These are phyloP conservation scores for Fusarium equiseti DNA, from an alignment of 2,329 filamentous ascomycete genomes.

Conservation along the genomic window DNA sequence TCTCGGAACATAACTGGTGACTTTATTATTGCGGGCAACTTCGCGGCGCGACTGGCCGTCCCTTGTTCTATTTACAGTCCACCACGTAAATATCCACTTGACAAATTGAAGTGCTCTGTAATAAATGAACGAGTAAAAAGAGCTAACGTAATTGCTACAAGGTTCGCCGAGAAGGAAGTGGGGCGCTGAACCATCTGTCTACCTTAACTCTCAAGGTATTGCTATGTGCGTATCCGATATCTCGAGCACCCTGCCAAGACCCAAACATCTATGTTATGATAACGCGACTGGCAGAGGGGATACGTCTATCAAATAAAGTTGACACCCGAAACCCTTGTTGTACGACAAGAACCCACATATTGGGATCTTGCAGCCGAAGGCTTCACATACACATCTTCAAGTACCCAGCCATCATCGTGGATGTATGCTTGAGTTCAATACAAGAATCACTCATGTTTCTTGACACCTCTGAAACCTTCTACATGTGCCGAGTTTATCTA, in stretches of 20 bases:
- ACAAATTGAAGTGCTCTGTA: neutral
- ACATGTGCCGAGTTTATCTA: neutral
- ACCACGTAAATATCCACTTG: neutral
- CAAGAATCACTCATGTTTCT: neutral
- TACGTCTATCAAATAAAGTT: neutral
- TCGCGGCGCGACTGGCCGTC: constrained; percentile 2
- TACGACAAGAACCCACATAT: neutral
- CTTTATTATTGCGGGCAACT: neutral
- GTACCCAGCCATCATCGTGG: neutral
- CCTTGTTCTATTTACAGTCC: constrained; percentile 6
- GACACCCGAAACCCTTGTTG: neutral
- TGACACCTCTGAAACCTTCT: neutral
- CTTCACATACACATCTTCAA: neutral
- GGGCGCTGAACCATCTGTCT: neutral
- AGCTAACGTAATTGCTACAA: neutral
- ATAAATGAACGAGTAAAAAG: neutral
- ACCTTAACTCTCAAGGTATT: neutral
- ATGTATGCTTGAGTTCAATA: neutral
- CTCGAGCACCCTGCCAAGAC: neutral
- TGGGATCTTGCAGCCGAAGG: neutral
- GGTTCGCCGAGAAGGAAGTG: neutral
- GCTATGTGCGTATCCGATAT: neutral
- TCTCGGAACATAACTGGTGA: constrained; percentile 5
- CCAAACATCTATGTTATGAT: neutral
- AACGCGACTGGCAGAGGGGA: neutral